Percentiles rank a stretch among this genome's conserved stretches.
Conservation (phyloP, 352 stramenopile genomes). For the Phytopythium montanum region DNA sequence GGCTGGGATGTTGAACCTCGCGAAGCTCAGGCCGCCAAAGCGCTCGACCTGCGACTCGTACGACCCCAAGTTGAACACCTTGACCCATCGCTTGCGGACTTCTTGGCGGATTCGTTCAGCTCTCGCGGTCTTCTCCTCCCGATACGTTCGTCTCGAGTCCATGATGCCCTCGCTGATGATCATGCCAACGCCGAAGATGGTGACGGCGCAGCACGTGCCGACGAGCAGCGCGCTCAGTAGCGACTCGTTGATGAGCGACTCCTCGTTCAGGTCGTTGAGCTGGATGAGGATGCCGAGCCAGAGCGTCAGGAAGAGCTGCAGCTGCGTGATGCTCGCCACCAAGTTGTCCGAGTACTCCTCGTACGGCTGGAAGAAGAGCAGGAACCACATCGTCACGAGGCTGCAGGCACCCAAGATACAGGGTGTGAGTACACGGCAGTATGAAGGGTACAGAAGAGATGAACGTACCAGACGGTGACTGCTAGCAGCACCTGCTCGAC, state of each 20-base stretch:
- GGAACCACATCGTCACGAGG: conserved; percentile 71
- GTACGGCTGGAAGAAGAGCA: conserved; percentile 79
- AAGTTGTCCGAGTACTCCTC: conserved; percentile 66
- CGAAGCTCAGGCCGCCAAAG: conserved; percentile 38
- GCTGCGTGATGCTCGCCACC: conserved; percentile 66
- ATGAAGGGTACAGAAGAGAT: background rate
- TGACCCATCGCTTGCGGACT: conserved; percentile 38
- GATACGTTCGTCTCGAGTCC: conserved; percentile 37
- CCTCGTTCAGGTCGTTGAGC: conserved; percentile 57
- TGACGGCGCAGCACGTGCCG: conserved; percentile 54
- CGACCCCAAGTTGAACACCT: conserved; percentile 51
- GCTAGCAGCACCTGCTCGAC: conserved; percentile 67
- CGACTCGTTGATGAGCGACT: conserved; percentile 60
- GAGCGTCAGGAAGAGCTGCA: conserved; percentile 79
- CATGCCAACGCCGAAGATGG: conserved; percentile 57
- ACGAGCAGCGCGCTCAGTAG: conserved; percentile 63
- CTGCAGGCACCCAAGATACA: conserved; percentile 12
- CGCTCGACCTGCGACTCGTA: conserved; percentile 45
- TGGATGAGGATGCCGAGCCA: conserved; percentile 76
- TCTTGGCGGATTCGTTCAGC: conserved; percentile 34
- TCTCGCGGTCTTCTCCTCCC: conserved; percentile 33
- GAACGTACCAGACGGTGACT: conserved; percentile 51
- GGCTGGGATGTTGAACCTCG: conserved; percentile 38
- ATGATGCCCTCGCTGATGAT: conserved; percentile 52
- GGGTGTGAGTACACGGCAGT: background rate